Evolutionary conservation across 2,329 filamentous ascomycete genomes (phyloP).

Genomic region (Ceratocystis smalleyi): DNA sequence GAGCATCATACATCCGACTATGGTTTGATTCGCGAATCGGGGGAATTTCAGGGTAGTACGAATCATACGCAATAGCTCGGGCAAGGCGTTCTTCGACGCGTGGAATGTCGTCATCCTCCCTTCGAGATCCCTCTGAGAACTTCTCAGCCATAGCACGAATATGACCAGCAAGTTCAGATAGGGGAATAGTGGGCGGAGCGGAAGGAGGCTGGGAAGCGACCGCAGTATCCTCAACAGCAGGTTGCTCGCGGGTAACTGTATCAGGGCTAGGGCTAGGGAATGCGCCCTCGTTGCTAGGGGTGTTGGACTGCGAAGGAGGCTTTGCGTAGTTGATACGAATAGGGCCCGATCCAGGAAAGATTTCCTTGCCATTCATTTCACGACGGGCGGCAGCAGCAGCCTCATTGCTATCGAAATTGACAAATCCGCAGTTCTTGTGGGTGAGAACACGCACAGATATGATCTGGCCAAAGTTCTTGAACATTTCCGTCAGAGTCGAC

Average conservation of each 20-base stretch:
- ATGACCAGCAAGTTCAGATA: constrained; percentile 65
- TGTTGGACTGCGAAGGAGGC: constrained; percentile 76
- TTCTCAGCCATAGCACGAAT: constrained; percentile 76
- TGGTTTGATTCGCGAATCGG: constrained; percentile 75
- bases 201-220: constrained; percentile 29
- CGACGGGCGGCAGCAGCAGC: constrained; percentile 81
- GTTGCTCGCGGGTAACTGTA: constrained; percentile 45
- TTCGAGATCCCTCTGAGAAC: constrained; percentile 54
- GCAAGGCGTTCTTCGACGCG: constrained; percentile 44
- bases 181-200: constrained; percentile 39
- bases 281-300: constrained; percentile 74
- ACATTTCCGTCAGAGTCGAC: constrained; percentile 86
- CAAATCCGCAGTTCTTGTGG: constrained; percentile 97
- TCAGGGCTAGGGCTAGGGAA: constrained; percentile 86
- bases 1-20: constrained; percentile 79
- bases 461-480: constrained; percentile 82
- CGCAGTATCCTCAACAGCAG: constrained; percentile 11
- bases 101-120: constrained; percentile 63
- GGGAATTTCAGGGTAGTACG: constrained; percentile 72
- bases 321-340: constrained; percentile 96
- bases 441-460: constrained; percentile 85
- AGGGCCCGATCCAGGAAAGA: constrained; percentile 89
- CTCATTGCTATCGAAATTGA: constrained; percentile 87
- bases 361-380: constrained; percentile 87
- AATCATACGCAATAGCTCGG: constrained; percentile 56